Base-by-base conservation (phyloP, 2,329 filamentous ascomycete genomes). In the Furcasterigmium sp. region DNA sequence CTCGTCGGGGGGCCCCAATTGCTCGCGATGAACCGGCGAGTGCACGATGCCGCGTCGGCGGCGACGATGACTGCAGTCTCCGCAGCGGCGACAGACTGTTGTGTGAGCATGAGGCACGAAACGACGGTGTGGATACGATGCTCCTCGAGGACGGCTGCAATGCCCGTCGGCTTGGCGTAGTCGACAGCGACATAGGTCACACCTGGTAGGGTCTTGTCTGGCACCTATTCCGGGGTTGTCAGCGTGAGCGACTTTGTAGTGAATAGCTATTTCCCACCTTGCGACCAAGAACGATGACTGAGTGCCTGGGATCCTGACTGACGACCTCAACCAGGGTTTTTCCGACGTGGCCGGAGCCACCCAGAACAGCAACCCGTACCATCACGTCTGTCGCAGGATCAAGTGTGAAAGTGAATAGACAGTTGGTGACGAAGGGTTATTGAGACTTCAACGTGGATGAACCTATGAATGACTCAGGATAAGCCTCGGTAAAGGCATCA, bases 21-120 rank as follows among this genome's bases (percentile, higher is more conserved):
- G 47, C 63, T 73, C 1, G 69, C 59, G 21, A 73, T 61, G 40
- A 70, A 66, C 17, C 69, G 52, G 42, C 58, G 58, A 1, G 68
- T 70, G 1, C 47, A 41, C 7, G 34, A 45, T 1, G 69, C 65
- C 15, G 48, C 47, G n/a, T 64, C 65, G 1, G 70, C 67, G 3
- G 70, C 71, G 8, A 57, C 51, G 41, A 74, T 68, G 17, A 74
- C 56, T 28, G 66, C 65, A 23, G 67, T 19, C 46, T 73, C 62
- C 1, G 59, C 56, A n/a, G 23, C 30, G n/a, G 56, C 53, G 51
- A n/a, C 53, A 23, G 47, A 53, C 39, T 2, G 61, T 49, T 8
- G 54, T 37, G 54, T 46, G 41, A 68, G 55, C 6, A 52, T 49
- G 18, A 74, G 55, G 4, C 64, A 54, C 0, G 67, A 74, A 29